These are phyloP conservation scores for Westerdykella aurantiaca DNA, from an alignment of 2,329 filamentous ascomycete species.

Conservation along the genomic window DNA sequence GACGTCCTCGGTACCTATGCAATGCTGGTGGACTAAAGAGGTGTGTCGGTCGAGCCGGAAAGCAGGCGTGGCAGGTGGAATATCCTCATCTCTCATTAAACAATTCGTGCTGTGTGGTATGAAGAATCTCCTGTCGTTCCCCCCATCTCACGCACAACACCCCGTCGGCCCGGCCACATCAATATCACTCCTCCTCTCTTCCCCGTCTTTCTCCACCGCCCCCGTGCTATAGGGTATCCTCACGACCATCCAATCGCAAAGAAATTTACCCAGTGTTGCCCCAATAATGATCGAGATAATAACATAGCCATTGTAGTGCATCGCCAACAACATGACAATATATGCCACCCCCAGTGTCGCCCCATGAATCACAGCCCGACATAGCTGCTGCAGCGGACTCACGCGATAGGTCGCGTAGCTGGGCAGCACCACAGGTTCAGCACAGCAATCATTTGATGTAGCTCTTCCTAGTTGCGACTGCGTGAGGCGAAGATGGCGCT, in stretches of 20 bases:
- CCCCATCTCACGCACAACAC: conserved; percentile 18
- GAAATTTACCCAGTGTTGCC: conserved; percentile 63
- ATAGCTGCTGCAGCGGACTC: conserved; percentile 57
- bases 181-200: conserved; percentile 13
- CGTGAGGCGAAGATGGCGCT: conserved; percentile 22
- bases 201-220: conserved; percentile 18
- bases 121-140: too few relatives aligned
- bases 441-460: conserved; percentile 19
- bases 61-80: too few relatives aligned
- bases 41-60: too few relatives aligned
- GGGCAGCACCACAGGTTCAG: conserved; percentile 11
- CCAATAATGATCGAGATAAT: conserved; percentile 78
- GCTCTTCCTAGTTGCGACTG: conserved; percentile 17
- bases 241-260: conserved; percentile 60
- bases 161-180: conserved; percentile 25
- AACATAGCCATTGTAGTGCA: conserved; percentile 61
- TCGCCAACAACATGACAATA: conserved; percentile 64
- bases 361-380: conserved; percentile 63
- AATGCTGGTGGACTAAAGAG: too few relatives aligned
- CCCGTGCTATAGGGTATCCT: conserved; percentile 19
- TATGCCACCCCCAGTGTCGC: conserved; percentile 64
- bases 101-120: too few relatives aligned
- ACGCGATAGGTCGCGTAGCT: conserved; percentile 41
- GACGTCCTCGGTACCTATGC: too few relatives aligned
- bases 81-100: too few relatives aligned